Percentiles rank a stretch among this genome's conserved stretches.
Evolutionary conservation across 2,329 filamentous ascomycete species (phyloP).

Genomic region (Colletotrichum coccodes): DNA sequence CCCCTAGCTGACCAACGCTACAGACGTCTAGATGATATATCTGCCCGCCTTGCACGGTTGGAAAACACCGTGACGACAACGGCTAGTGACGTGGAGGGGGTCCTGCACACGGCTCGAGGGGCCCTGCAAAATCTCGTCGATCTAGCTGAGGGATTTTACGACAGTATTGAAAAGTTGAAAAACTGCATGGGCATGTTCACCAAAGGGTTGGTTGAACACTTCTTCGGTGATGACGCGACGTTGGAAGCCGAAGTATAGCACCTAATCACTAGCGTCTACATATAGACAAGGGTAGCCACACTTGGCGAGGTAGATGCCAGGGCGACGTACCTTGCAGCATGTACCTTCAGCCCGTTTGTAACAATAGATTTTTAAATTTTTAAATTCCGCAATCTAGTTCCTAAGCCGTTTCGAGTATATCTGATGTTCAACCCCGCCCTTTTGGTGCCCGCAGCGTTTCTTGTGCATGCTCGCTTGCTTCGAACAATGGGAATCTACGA

Average conservation of each 20-base stretch:
- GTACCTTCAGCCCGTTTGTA: neutral
- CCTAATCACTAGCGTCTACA: neutral
- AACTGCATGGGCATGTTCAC: neutral
- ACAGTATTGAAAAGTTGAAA: constrained; percentile 4
- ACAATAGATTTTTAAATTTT: neutral
- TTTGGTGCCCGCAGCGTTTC: neutral
- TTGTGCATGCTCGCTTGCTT: neutral
- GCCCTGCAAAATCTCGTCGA: neutral
- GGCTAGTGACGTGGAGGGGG: neutral
- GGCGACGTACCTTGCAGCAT: neutral
- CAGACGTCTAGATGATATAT: neutral
- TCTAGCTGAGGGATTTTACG: neutral
- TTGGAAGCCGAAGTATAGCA: neutral
- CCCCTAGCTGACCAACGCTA: neutral
- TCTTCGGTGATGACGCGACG: neutral
- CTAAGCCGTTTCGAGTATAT: constrained; percentile 10
- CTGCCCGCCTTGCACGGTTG: neutral
- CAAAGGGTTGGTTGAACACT: neutral
- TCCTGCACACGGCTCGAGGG: neutral
- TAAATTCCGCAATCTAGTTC: neutral
- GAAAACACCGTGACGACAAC: neutral
- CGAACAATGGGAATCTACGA: neutral
- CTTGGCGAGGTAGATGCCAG: neutral
- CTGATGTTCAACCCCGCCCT: neutral
- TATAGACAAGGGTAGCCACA: neutral